Conservation (phyloP, 805 yeast genomes). For the Yarrowia sp. region DNA sequence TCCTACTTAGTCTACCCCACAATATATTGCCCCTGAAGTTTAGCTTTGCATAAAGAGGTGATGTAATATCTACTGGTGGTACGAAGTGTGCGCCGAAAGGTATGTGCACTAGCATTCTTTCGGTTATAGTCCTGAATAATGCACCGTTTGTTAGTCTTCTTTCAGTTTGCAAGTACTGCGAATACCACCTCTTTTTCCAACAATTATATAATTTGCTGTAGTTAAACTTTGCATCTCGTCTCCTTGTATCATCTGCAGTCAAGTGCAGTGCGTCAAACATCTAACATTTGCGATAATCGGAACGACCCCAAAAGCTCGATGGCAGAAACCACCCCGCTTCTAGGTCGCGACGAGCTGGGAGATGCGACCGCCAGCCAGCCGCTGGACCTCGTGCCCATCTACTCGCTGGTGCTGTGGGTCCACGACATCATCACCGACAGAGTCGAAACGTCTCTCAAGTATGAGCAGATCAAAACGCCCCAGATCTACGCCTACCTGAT, state of each 20-base stretch:
- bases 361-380: constrained; percentile 39
- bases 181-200: too few species aligned
- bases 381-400: constrained; percentile 51
- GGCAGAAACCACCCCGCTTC: constrained; percentile 24
- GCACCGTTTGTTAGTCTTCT: too few species aligned
- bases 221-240: not conserved
- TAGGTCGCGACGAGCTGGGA: constrained; percentile 11
- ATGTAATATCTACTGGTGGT: not conserved
- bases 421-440: constrained; percentile 55
- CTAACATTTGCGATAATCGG: not conserved
- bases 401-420: constrained; percentile 49
- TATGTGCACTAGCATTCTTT: too few species aligned
- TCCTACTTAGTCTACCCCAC: not conserved
- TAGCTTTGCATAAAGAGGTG: not conserved
- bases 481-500: constrained; percentile 58
- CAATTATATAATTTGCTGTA: too few species aligned
- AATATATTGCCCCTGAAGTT: constrained; percentile 6
- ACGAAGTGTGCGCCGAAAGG: not conserved
- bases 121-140: too few species aligned
- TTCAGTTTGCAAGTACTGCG: too few species aligned
- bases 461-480: constrained; percentile 60
- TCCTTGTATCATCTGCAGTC: not conserved
- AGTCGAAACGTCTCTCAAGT: constrained; percentile 57
- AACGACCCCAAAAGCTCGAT: not conserved
- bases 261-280: not conserved